Evolutionary conservation across 208 protist species (phyloP).

Genomic region (Phytomonas sp.): DNA sequence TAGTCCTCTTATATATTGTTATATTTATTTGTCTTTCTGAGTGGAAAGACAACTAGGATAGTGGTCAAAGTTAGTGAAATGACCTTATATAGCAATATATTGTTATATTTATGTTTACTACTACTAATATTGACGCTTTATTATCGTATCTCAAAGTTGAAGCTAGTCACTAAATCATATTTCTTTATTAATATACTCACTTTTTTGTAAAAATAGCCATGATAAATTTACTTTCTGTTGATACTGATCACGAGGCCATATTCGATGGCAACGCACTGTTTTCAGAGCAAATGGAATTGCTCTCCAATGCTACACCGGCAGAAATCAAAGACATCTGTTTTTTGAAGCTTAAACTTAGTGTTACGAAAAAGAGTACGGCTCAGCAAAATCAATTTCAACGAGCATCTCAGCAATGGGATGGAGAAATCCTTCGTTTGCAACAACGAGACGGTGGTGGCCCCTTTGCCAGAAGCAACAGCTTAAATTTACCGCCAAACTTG

Average conservation of each 20-base stretch:
- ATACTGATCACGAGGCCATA: slow-evolving; percentile 2
- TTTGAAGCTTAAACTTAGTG: slow-evolving; percentile 47
- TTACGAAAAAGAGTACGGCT: slow-evolving; percentile 46
- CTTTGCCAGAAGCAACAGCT: background rate
- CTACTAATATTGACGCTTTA: background rate
- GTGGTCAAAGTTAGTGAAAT: background rate
- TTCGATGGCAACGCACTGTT: slow-evolving; percentile 48
- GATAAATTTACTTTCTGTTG: background rate
- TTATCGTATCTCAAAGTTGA: slow-evolving; percentile 4
- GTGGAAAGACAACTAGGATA: background rate
- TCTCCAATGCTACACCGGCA: slow-evolving; percentile 28
- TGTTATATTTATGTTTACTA: background rate
- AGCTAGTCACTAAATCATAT: background rate
- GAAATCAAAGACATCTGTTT: slow-evolving; percentile 70
- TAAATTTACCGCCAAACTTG: background rate
- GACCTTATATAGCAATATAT: background rate
- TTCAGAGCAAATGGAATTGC: slow-evolving; percentile 50
- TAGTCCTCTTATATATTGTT: background rate
- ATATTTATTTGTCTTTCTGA: background rate
- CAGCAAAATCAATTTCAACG: slow-evolving; percentile 59
- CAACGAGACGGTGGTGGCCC: background rate
- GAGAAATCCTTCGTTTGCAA: background rate
- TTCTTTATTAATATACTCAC: slow-evolving; percentile 1
- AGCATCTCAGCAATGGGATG: slow-evolving; percentile 9
- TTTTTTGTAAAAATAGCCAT: background rate